These are phyloP conservation scores for Nannochloropsis oceanica DNA, from an alignment of 108 stramenopile species.

Conservation along the genomic window DNA sequence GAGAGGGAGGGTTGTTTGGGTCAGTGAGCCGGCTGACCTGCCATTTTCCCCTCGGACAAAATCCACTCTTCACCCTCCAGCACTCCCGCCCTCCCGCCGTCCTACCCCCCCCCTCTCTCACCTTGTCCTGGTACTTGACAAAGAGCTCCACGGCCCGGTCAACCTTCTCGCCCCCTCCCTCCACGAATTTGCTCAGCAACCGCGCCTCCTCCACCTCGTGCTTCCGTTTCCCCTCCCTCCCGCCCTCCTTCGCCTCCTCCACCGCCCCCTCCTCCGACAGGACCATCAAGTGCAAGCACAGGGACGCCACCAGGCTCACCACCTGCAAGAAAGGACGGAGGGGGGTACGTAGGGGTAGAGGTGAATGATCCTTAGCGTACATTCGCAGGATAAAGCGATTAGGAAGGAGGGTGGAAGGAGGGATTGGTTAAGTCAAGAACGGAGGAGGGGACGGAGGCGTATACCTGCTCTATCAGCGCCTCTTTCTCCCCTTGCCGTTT, in stretches of 20 bases:
- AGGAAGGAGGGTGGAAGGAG: no score
- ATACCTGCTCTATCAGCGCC: background rate
- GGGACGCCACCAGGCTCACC: background rate
- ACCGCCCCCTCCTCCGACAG: background rate
- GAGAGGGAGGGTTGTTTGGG: no score
- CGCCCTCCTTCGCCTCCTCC: background rate
- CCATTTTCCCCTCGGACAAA: background rate
- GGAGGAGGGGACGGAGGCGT: slow-evolving; percentile 7
- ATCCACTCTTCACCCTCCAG: background rate
- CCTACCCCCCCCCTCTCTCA: background rate
- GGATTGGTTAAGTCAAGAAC: background rate
- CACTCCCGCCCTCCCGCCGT: background rate
- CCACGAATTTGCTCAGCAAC: slow-evolving; percentile 31
- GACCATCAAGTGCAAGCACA: background rate
- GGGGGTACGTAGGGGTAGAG: no score
- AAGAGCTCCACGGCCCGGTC: slow-evolving; percentile 31
- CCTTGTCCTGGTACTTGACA: slow-evolving; percentile 31
- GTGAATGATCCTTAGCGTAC: no score
- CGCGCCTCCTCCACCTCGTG: slow-evolving; percentile 1
- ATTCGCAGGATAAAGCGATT: no score
- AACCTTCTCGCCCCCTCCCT: slow-evolving; percentile 25
- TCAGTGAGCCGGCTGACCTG: no score
- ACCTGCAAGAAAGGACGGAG: background rate
- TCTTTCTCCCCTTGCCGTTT: slow-evolving; percentile 11
- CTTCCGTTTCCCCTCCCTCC: background rate